phyloP scores from a whole-genome alignment of 2,329 filamentous ascomycete genomes.

The Diaporthe sp. region DNA sequence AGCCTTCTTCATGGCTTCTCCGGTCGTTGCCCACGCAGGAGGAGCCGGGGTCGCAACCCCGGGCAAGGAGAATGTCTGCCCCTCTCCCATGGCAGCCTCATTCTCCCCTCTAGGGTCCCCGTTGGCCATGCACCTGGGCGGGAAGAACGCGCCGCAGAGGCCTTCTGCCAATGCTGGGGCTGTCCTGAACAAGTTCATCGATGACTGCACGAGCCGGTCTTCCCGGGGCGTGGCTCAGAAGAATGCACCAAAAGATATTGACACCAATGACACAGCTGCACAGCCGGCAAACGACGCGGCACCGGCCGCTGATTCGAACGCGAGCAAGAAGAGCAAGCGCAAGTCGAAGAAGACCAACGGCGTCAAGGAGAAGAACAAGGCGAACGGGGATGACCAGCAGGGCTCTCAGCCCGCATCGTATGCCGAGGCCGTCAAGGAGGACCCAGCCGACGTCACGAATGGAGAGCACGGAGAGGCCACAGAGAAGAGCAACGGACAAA shows the following conservation, averaged over 20 bases:
- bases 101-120: constrained; percentile 32
- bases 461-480: constrained; percentile 1
- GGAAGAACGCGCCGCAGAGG: constrained; percentile 11
- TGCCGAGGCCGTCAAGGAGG: constrained; percentile 40
- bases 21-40: background rate
- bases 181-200: constrained; percentile 35
- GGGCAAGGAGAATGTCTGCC: constrained; percentile 39
- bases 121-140: background rate
- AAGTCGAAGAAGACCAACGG: constrained; percentile 38
- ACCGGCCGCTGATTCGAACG: constrained; percentile 8
- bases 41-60: background rate
- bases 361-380: background rate
- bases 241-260: constrained; percentile 19
- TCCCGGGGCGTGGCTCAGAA: background rate
- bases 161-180: constrained; percentile 19
- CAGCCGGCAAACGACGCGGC: constrained; percentile 17
- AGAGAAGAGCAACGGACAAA: background rate
- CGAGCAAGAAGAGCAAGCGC: constrained; percentile 39
- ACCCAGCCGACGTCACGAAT: constrained; percentile 27
- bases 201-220: constrained; percentile 22
- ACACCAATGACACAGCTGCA: constrained; percentile 39
- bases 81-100: constrained; percentile 37
- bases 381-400: background rate
- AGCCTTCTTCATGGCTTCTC: constrained; percentile 30
- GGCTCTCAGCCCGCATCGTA: constrained; percentile 35